A percentile compares a stretch with the other conserved stretches of the same genome.
These are phyloP conservation scores for Pseudocercospora fijiensis DNA, from an alignment of 2,329 filamentous ascomycete genomes.

Conservation along the genomic window DNA sequence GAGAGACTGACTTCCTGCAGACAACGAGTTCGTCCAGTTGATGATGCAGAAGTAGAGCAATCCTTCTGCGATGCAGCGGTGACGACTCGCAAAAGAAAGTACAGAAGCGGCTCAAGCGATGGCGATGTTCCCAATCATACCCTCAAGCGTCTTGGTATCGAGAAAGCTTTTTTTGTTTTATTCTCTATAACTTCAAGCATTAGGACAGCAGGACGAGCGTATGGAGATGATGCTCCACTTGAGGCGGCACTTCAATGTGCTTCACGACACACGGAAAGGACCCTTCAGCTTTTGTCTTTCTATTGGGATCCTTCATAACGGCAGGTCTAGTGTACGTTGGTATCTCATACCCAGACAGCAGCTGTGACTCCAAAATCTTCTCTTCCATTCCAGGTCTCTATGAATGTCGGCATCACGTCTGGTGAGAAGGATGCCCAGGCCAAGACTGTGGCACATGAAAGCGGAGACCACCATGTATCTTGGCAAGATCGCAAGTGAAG, in stretches of 20 bases:
- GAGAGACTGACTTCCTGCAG: constrained; percentile 34
- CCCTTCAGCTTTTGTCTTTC: constrained; percentile 10
- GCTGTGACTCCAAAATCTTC: background rate
- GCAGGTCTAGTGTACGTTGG: constrained; percentile 8
- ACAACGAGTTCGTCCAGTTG: constrained; percentile 58
- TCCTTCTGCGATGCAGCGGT: background rate
- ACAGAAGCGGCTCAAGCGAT: background rate
- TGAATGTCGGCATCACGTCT: background rate
- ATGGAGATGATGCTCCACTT: constrained; percentile 8
- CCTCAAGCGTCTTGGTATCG: background rate
- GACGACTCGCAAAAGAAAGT: background rate
- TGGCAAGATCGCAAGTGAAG: background rate
- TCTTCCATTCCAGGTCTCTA: background rate
- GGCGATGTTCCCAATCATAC: background rate
- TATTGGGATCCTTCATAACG: background rate
- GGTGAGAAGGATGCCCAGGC: background rate
- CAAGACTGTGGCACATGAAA: background rate
- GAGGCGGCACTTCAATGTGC: constrained; percentile 6
- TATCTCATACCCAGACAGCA: constrained; percentile 6
- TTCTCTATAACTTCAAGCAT: constrained; percentile 6
- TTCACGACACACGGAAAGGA: constrained; percentile 1
- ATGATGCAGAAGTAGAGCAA: constrained; percentile 57
- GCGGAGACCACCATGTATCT: background rate
- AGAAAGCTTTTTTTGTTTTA: background rate
- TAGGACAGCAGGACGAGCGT: constrained; percentile 13